A percentile compares a stretch with the other conserved stretches of the same genome.
Evolutionary conservation across 2,329 filamentous ascomycete species (phyloP).

Genomic region (Monosporascus ibericus): DNA sequence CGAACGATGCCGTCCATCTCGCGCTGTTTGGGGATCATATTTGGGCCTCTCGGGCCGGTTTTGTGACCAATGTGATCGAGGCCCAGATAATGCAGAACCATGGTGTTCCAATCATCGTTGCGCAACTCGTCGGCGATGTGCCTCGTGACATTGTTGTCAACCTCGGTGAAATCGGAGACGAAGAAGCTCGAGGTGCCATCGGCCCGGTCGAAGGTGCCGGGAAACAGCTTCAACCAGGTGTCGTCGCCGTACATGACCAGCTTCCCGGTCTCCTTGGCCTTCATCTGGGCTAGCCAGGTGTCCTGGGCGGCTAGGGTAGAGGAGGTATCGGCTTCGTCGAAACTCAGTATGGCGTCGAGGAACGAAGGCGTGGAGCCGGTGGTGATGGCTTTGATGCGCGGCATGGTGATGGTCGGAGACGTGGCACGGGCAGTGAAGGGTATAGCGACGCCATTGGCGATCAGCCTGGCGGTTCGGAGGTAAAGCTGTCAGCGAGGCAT

Average conservation of each 20-base stretch:
- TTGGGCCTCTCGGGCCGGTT: constrained; percentile 76
- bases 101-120: constrained; percentile 79
- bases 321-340: constrained; percentile 87
- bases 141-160: constrained; percentile 94
- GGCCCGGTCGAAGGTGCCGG: constrained; percentile 73
- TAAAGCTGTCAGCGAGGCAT: neutral
- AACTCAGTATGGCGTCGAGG: constrained; percentile 91
- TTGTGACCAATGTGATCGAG: constrained; percentile 98
- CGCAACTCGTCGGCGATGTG: constrained; percentile 73
- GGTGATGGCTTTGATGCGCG: constrained; percentile 91
- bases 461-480: constrained; percentile 52
- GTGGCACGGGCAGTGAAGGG: constrained; percentile 94
- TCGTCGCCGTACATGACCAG: constrained; percentile 96
- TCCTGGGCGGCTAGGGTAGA: constrained; percentile 86
- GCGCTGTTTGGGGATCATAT: constrained; percentile 87
- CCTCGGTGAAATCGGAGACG: constrained; percentile 95
- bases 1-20: constrained; percentile 88
- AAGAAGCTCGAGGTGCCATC: constrained; percentile 98
- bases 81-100: constrained; percentile 93
- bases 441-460: constrained; percentile 73
- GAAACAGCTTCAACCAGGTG: constrained; percentile 97
- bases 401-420: constrained; percentile 98
- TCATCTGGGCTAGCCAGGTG: constrained; percentile 93
- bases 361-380: constrained; percentile 98
- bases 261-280: constrained; percentile 62